Base-by-base conservation (phyloP, 306 rosid species). In the Pachyrhizus erosus region DNA sequence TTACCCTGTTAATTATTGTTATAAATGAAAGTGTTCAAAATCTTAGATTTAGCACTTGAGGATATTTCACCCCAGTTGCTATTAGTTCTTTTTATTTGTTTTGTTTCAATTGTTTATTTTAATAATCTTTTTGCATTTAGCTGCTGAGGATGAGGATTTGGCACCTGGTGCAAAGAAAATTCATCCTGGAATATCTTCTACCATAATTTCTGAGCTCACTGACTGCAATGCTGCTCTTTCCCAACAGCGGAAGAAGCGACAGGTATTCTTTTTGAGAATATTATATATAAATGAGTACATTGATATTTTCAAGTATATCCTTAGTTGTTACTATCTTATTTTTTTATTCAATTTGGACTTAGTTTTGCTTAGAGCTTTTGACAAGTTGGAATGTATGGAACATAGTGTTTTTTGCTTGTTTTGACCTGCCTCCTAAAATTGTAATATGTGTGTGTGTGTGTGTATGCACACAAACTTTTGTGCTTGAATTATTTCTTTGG, bases 151-250 rank as follows among this genome's bases (percentile, higher is more conserved):
- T 51, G 95, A 89, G 40, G 91, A 89, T 48, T 58, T 87, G 81
- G 97, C 92, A 40, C 91, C 91, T 82, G 91, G 84, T 82, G 90
- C 86, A 5, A 91, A 80, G 87, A 91, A 84, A 79, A 54, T 86
- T 27, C 94, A 87, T 74, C 93, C 89, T 12, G 98, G 98, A 72
- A 95, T 95, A 73, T 86, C 94, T 57, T 77, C 90, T 29, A 52
- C 58, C 42, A 78, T 91, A 46, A 90, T 95, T 73, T 83, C 92
- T 66, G 97, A 95, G 89, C 87, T 95, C 21, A 90, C 97, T 5
- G 97, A 95, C 11, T 95, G 98, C 82, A 95, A 95, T 87, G 91
- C 93, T 9, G 81, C 92, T 86, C 97, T 95, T 65, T 95, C 98
- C 55, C 98, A 89, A 86, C 94, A 91, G 83, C 86, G 98, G 85